Conservation (phyloP, 176 grass and related monocot species). For the Rhynchospora breviuscula region DNA sequence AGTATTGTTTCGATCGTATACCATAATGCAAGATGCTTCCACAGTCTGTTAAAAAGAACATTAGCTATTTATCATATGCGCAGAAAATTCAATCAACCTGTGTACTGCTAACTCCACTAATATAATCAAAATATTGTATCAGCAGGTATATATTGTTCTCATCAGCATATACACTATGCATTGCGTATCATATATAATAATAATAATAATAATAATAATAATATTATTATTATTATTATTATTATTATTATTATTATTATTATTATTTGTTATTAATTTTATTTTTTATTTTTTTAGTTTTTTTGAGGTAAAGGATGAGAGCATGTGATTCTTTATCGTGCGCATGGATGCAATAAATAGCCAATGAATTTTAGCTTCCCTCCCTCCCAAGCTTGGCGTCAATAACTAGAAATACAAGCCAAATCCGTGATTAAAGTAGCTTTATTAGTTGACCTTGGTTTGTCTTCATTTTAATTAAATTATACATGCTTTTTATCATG, state of each 20-base stretch:
- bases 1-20: neutral
- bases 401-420: conserved; percentile 17
- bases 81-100: neutral
- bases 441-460: conserved; percentile 50
- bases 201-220: no score
- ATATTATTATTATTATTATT: neutral
- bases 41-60: neutral
- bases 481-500: conserved; percentile 21
- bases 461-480: conserved; percentile 21
- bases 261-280: neutral
- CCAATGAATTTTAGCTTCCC: conserved; percentile 17
- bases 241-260: neutral
- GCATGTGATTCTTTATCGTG: conserved; percentile 28
- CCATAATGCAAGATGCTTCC: neutral
- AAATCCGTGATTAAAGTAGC: conserved; percentile 35
- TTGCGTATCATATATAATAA: neutral
- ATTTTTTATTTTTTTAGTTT: neutral
- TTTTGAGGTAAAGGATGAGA: neutral
- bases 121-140: neutral
- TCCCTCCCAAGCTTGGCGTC: conserved; percentile 28
- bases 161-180: neutral
- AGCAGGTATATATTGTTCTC: neutral
- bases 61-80: neutral
- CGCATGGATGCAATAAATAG: conserved; percentile 27
- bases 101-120: neutral